These are phyloP conservation scores for Fusarium nanum DNA, from an alignment of 2,329 filamentous ascomycete genomes.

Conservation along the genomic window DNA sequence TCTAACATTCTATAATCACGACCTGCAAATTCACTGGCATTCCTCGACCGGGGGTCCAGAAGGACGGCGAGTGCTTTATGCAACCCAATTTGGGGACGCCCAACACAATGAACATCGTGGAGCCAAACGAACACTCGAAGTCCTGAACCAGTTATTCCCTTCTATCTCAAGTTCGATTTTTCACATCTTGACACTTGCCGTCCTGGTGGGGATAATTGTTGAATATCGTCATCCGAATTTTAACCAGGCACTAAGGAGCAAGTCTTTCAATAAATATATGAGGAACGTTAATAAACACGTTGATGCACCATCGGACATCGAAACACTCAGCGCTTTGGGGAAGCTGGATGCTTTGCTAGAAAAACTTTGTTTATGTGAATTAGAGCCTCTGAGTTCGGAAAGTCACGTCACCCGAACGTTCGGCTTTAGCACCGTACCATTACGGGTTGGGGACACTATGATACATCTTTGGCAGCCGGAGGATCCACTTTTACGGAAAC, in stretches of 20 bases:
- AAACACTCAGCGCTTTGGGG: neutral
- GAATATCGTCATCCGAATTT: neutral
- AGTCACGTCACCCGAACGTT: neutral
- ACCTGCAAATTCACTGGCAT: neutral
- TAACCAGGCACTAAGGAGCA: neutral
- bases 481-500: neutral
- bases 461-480: neutral
- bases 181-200: neutral
- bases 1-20: neutral
- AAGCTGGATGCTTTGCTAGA: neutral
- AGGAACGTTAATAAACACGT: neutral
- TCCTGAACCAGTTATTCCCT: neutral
- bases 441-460: neutral
- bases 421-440: neutral
- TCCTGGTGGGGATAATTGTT: neutral
- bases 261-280: neutral
- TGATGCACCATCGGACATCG: neutral
- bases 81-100: neutral
- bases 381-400: neutral
- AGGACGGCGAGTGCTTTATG: constrained; percentile 1
- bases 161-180: neutral
- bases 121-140: neutral
- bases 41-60: neutral
- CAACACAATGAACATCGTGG: neutral
- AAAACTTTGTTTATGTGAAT: neutral